Conservation (phyloP, 169 alveolate genomes). For the Eimeria maxima region DNA sequence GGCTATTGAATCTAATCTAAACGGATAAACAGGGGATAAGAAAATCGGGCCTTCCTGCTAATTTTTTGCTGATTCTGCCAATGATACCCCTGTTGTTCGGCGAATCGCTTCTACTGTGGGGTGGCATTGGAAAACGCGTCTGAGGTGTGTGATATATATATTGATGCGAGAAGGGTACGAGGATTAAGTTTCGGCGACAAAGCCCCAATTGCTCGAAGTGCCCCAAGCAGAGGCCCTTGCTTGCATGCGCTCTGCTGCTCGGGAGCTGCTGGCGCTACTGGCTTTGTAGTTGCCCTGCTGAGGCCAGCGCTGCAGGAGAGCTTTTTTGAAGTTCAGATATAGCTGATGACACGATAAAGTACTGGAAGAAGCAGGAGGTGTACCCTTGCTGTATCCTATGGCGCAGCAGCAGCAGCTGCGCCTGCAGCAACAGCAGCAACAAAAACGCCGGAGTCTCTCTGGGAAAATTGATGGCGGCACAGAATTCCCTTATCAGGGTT, state of each 20-base stretch:
- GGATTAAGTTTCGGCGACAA: neutral
- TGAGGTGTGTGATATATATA: neutral
- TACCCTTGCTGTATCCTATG: conserved; percentile 43
- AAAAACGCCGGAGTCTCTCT: neutral
- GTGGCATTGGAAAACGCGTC: neutral
- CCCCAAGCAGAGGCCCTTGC: neutral
- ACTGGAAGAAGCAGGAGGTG: neutral
- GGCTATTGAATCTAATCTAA: neutral
- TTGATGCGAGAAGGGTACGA: neutral
- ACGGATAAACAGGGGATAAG: neutral
- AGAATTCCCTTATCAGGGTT: neutral
- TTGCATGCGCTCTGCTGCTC: conserved; percentile 44
- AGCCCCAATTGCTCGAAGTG: neutral
- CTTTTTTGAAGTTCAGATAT: neutral
- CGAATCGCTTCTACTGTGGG: conserved; percentile 41
- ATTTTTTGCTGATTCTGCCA: neutral
- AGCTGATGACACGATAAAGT: neutral
- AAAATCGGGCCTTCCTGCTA: neutral
- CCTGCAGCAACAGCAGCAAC: conserved; percentile 32
- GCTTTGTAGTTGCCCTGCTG: neutral
- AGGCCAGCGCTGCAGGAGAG: neutral
- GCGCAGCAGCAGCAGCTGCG: conserved; percentile 69
- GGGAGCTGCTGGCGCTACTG: conserved; percentile 24
- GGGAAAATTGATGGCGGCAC: neutral
- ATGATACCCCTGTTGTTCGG: neutral